Evolutionary conservation across 2,329 filamentous ascomycete species (phyloP).

Genomic region (Achaetomium macrosporum): DNA sequence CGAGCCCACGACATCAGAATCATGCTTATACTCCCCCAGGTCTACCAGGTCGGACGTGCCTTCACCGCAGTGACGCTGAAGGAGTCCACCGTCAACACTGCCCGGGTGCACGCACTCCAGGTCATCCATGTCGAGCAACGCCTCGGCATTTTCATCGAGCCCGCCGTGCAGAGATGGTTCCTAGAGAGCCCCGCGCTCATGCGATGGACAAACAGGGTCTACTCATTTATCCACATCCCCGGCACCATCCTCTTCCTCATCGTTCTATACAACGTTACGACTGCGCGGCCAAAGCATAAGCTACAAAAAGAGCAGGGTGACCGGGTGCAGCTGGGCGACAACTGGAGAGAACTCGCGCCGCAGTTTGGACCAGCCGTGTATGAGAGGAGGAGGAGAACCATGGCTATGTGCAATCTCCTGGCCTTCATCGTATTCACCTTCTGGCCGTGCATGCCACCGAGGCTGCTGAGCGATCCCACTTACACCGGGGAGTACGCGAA

Average conservation of each 20-base stretch:
- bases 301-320: constrained; percentile 17
- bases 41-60: constrained; percentile 68
- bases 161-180: constrained; percentile 52
- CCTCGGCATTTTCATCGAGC: constrained; percentile 60
- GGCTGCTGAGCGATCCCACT: constrained; percentile 50
- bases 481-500: constrained; percentile 51
- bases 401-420: constrained; percentile 56
- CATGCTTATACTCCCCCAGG: constrained; percentile 36
- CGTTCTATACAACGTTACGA: constrained; percentile 65
- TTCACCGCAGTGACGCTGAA: constrained; percentile 64
- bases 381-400: constrained; percentile 51
- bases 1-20: no score
- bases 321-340: constrained; percentile 27
- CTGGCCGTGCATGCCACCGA: constrained; percentile 60
- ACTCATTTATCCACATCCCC: constrained; percentile 74
- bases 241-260: constrained; percentile 64
- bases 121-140: constrained; percentile 60
- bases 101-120: constrained; percentile 62
- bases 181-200: constrained; percentile 48
- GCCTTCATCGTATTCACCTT: constrained; percentile 58
- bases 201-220: constrained; percentile 65
- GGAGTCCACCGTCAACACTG: constrained; percentile 61
- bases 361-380: constrained; percentile 44
- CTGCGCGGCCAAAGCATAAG: constrained; percentile 39
- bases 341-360: constrained; percentile 37